These are phyloP conservation scores for Telopea speciosissima DNA, from an alignment of 177 flowering plant species.

Conservation along the genomic window DNA sequence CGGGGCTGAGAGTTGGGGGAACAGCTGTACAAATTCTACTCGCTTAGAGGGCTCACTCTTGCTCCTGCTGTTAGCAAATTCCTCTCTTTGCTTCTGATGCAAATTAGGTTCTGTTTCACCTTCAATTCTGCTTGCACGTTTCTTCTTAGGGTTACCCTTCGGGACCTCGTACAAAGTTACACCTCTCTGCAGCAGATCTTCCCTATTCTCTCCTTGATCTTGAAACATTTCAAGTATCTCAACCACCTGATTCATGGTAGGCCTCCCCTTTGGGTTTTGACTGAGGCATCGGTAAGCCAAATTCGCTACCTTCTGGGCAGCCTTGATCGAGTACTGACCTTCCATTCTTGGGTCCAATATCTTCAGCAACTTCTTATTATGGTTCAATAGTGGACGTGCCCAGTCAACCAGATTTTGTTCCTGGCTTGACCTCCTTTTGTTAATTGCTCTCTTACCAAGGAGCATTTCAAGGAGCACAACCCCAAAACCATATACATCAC, in stretches of 20 bases:
- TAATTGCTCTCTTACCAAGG: conserved; percentile 77
- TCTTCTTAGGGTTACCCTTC: conserved; percentile 15
- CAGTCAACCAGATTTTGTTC: conserved; percentile 86
- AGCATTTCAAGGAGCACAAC: conserved; percentile 92
- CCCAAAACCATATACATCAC: conserved; percentile 89
- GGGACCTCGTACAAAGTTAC: conserved; percentile 51
- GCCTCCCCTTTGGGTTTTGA: conserved; percentile 81
- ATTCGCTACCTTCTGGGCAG: conserved; percentile 58
- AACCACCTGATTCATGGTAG: conserved; percentile 73
- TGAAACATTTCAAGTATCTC: conserved; percentile 58
- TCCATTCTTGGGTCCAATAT: conserved; percentile 80
- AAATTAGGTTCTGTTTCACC: conserved; percentile 12
- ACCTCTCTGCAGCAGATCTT: conserved; percentile 19
- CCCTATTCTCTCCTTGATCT: conserved; percentile 14
- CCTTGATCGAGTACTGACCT: conserved; percentile 55
- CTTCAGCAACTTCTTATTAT: conserved; percentile 52
- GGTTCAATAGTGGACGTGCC: conserved; percentile 76
- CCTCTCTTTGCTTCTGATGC: conserved; percentile 10
- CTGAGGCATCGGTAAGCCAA: conserved; percentile 80
- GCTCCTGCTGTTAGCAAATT: conserved; percentile 34
- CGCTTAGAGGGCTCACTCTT: conserved; percentile 44
- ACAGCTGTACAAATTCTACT: conserved; percentile 21
- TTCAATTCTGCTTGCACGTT: conserved; percentile 7
- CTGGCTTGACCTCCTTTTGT: conserved; percentile 72
- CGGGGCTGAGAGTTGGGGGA: conserved; percentile 18